A percentile compares a stretch with the other conserved stretches of the same genome.
These are phyloP conservation scores for Porphyrellus cyaneotinctus DNA, from an alignment of 768 basidiomycete genomes.

Conservation along the genomic window DNA sequence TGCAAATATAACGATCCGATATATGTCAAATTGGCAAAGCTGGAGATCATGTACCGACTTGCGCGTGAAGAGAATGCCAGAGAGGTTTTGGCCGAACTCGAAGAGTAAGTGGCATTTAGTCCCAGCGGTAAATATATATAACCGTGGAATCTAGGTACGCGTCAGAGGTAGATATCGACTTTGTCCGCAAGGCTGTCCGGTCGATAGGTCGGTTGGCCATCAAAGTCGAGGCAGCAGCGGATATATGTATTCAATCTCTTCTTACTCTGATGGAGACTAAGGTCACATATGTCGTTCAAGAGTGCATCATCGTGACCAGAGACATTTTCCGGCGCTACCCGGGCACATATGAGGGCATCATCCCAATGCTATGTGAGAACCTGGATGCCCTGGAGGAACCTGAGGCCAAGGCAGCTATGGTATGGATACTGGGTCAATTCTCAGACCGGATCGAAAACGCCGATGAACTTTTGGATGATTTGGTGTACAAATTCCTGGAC, in stretches of 20 bases:
- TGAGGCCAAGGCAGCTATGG: slow-evolving; percentile 94
- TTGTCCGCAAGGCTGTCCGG: slow-evolving; percentile 94
- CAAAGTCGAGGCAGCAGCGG: slow-evolving; percentile 87
- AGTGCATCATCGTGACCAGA: slow-evolving; percentile 95
- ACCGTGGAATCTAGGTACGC: slow-evolving; percentile 66
- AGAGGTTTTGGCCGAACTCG: slow-evolving; percentile 90
- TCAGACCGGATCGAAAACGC: slow-evolving; percentile 94
- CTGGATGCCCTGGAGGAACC: slow-evolving; percentile 91
- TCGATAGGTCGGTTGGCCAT: slow-evolving; percentile 98
- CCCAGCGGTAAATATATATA: neutral
- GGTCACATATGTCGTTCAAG: slow-evolving; percentile 94
- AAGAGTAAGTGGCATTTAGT: slow-evolving; percentile 61
- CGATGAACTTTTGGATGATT: slow-evolving; percentile 91
- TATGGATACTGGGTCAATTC: slow-evolving; percentile 98
- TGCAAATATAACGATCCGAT: slow-evolving; percentile 99
- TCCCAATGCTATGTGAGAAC: slow-evolving; percentile 89
- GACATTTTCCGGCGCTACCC: slow-evolving; percentile 98
- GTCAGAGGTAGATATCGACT: slow-evolving; percentile 96
- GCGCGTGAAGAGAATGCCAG: slow-evolving; percentile 91
- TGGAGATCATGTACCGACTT: slow-evolving; percentile 98
- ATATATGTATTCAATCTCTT: slow-evolving; percentile 84
- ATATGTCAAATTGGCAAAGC: slow-evolving; percentile 95
- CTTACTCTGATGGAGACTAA: slow-evolving; percentile 88
- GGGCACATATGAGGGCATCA: slow-evolving; percentile 93
- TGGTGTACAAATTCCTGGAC: slow-evolving; percentile 84